A percentile compares a stretch with the other conserved stretches of the same genome.
These are phyloP conservation scores for Juglanconis oblonga DNA, from an alignment of 2,329 filamentous ascomycete species.

Conservation along the genomic window DNA sequence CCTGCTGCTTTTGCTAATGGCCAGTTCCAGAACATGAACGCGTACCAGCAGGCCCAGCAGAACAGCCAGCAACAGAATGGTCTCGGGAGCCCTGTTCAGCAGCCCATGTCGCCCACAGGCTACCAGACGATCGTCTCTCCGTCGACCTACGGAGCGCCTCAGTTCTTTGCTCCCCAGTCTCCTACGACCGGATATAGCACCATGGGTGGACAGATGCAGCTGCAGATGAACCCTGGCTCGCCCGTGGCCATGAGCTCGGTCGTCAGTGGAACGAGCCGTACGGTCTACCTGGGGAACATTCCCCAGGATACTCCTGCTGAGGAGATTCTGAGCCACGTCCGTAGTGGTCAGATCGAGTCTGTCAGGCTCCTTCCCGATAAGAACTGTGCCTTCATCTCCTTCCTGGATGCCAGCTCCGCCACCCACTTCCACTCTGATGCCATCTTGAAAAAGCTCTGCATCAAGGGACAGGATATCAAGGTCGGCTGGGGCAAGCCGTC, in stretches of 20 bases:
- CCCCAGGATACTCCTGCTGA: conserved; percentile 96
- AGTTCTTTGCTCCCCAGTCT: conserved; percentile 83
- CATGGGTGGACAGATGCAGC: conserved; percentile 56
- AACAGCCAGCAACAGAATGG: conserved; percentile 55
- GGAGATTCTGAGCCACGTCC: conserved; percentile 92
- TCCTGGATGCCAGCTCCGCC: conserved; percentile 93
- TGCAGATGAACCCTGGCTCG: conserved; percentile 63
- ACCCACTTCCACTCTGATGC: conserved; percentile 99
- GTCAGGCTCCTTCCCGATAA: conserved; percentile 94
- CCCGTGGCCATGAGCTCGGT: conserved; percentile 75
- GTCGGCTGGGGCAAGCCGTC: conserved; percentile 99
- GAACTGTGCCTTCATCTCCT: conserved; percentile 99
- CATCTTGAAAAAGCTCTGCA: conserved; percentile 98
- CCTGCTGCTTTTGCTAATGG: conserved; percentile 86
- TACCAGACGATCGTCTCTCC: conserved; percentile 87
- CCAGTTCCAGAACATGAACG: conserved; percentile 82
- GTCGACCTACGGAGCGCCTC: conserved; percentile 75
- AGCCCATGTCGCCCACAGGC: conserved; percentile 74
- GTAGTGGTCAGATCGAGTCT: conserved; percentile 98
- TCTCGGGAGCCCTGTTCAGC: conserved; percentile 71
- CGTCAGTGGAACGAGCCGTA: conserved; percentile 87
- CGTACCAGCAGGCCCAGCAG: conserved; percentile 66
- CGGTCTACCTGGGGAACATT: conserved; percentile 96
- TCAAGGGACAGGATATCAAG: conserved; percentile 99
- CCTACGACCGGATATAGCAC: conserved; percentile 74